Percentiles rank a stretch among this genome's conserved stretches.
Evolutionary conservation across 2,329 filamentous ascomycete species (phyloP).

Genomic region (Colletotrichum musae): DNA sequence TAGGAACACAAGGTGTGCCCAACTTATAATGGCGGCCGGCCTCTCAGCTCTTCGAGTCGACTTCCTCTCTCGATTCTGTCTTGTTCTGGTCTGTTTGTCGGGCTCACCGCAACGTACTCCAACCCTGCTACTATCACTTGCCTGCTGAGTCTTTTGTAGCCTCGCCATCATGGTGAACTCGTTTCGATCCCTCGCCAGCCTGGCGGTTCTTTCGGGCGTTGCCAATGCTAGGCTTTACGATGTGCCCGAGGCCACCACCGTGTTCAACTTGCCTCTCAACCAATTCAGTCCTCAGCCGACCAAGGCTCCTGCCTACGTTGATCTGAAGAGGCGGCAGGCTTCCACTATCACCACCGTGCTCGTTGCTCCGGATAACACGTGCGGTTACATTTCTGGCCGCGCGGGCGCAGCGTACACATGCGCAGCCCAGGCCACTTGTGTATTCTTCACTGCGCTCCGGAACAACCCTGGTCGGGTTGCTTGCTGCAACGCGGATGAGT

Average conservation of each 20-base stretch:
- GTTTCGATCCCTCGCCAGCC: constrained; percentile 42
- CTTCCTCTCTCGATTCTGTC: background rate
- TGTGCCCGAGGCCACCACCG: constrained; percentile 53
- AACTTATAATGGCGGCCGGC: constrained; percentile 29
- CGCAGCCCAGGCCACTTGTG: constrained; percentile 52
- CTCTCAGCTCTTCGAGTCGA: constrained; percentile 12
- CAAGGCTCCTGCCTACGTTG: constrained; percentile 52
- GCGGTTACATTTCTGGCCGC: constrained; percentile 62
- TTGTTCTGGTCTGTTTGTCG: constrained; percentile 13
- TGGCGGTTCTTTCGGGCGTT: constrained; percentile 49
- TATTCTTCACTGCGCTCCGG: constrained; percentile 53
- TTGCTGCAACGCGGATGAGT: constrained; percentile 57
- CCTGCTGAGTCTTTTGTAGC: background rate
- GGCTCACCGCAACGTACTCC: background rate
- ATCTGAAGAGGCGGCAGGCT: constrained; percentile 50
- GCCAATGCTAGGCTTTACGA: constrained; percentile 54
- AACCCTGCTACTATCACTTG: background rate
- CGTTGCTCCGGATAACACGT: constrained; percentile 65
- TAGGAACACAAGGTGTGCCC: constrained; percentile 7
- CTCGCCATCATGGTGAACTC: constrained; percentile 46
- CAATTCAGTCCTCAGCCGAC: constrained; percentile 60
- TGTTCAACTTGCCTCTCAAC: constrained; percentile 50
- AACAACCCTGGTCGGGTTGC: constrained; percentile 54
- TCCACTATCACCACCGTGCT: constrained; percentile 54
- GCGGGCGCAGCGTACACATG: constrained; percentile 59